Conservation (phyloP, 83 land plant species). For the Picea abies region DNA sequence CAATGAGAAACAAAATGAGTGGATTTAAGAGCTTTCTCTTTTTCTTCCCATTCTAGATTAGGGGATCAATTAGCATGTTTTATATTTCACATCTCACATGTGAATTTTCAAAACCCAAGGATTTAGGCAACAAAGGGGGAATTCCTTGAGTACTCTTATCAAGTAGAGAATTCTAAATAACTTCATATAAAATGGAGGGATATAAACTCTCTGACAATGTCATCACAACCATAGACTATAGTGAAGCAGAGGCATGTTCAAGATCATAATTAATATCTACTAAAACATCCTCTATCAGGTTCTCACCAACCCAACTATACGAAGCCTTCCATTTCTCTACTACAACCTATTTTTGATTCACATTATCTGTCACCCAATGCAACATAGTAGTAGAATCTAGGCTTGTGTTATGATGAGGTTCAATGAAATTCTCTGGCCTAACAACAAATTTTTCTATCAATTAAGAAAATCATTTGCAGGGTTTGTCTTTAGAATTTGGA, state of each 20-base stretch:
- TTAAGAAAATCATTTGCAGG: no score
- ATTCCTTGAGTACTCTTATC: no score
- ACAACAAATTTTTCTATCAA: no score
- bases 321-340: background rate
- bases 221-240: background rate
- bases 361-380: background rate
- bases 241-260: background rate
- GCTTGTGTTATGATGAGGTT: background rate
- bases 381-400: background rate
- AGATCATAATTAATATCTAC: background rate
- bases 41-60: no score
- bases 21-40: no score
- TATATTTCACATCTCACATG: no score
- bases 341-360: background rate
- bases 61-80: no score
- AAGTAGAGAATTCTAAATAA: background rate
- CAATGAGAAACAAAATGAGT: no score
- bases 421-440: background rate
- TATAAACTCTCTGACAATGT: constrained; percentile 13
- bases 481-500: background rate
- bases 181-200: background rate
- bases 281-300: background rate
- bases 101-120: no score
- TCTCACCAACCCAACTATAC: background rate
- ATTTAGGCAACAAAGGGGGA: no score